These are phyloP conservation scores for Trichoderma sp. DNA, from an alignment of 2,329 filamentous ascomycete species.

Conservation along the genomic window DNA sequence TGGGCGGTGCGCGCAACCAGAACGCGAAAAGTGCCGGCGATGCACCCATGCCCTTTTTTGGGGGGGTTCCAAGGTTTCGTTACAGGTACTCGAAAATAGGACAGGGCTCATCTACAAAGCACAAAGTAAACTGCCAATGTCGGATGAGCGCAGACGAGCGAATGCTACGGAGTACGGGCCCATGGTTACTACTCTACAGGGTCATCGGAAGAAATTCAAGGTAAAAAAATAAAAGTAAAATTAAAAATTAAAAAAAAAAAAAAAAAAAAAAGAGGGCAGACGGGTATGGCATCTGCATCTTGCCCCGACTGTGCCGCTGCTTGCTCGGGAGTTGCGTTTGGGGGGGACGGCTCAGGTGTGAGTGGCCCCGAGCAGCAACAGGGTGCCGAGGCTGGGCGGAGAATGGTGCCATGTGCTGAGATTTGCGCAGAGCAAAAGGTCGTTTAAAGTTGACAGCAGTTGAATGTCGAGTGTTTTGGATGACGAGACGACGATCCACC, in stretches of 20 bases:
- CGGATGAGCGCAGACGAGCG: background rate
- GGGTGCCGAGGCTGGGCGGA: background rate
- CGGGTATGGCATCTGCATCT: background rate
- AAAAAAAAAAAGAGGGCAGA: background rate
- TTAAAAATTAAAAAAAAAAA: too few relatives aligned
- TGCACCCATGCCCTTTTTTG: too few relatives aligned
- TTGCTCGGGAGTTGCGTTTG: background rate
- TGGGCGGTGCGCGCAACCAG: background rate
- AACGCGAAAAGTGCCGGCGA: background rate
- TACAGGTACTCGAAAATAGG: too few relatives aligned
- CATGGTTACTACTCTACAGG: background rate
- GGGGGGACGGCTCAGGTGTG: background rate
- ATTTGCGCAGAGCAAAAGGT: background rate
- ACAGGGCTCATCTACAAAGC: background rate
- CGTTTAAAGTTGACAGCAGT: background rate
- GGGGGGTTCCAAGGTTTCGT: too few relatives aligned
- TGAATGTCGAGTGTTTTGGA: background rate
- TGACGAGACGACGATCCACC: background rate
- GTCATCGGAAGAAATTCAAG: background rate
- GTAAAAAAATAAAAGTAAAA: too few relatives aligned
- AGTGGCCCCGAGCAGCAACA: background rate
- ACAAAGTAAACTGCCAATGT: background rate
- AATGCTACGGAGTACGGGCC: background rate
- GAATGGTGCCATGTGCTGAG: conserved; percentile 7
- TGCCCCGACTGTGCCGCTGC: conserved; percentile 2